Percentiles rank a stretch among this genome's conserved stretches.
These are phyloP conservation scores for Ophiostoma populinum DNA, from an alignment of 2,329 filamentous ascomycete species.

Conservation along the genomic window DNA sequence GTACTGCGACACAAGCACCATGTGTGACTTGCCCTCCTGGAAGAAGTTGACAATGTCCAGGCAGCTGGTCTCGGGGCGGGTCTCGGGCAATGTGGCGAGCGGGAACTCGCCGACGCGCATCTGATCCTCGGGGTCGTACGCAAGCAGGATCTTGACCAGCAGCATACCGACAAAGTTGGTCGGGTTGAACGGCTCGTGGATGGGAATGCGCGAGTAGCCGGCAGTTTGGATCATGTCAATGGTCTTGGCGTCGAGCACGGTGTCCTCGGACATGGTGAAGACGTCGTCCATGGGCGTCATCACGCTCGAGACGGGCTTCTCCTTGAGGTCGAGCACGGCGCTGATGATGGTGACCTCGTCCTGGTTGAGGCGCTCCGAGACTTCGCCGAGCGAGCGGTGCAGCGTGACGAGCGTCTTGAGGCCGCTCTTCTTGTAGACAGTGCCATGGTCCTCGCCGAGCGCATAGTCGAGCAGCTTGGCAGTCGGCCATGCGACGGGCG, in stretches of 20 bases:
- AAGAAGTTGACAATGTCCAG: constrained; percentile 99
- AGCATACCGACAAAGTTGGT: constrained; percentile 95
- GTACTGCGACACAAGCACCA: constrained; percentile 83
- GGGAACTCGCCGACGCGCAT: constrained; percentile 79
- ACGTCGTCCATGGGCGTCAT: constrained; percentile 99
- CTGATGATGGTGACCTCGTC: constrained; percentile 99
- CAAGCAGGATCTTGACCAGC: constrained; percentile 95
- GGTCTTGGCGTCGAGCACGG: constrained; percentile 76
- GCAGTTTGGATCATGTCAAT: constrained; percentile 89
- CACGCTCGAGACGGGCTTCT: constrained; percentile 83
- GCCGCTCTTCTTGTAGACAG: constrained; percentile 94
- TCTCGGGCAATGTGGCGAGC: constrained; percentile 86
- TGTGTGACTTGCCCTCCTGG: constrained; percentile 97
- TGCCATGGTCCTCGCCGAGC: constrained; percentile 87
- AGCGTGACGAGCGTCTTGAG: constrained; percentile 91
- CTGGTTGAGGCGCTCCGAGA: constrained; percentile 78
- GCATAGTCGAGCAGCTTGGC: constrained; percentile 89
- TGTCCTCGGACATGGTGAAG: constrained; percentile 91
- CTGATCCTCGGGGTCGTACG: constrained; percentile 89
- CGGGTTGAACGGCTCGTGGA: constrained; percentile 69
- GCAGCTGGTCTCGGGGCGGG: constrained; percentile 85
- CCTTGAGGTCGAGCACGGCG: constrained; percentile 87
- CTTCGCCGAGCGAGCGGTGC: constrained; percentile 77
- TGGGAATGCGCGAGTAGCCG: constrained; percentile 90
- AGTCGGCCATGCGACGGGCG: constrained; percentile 81